Evolutionary conservation across 306 rosid species (phyloP), one percentile per base, ranked within the genome.

Genomic region (Cucumis hystrix): DNA sequence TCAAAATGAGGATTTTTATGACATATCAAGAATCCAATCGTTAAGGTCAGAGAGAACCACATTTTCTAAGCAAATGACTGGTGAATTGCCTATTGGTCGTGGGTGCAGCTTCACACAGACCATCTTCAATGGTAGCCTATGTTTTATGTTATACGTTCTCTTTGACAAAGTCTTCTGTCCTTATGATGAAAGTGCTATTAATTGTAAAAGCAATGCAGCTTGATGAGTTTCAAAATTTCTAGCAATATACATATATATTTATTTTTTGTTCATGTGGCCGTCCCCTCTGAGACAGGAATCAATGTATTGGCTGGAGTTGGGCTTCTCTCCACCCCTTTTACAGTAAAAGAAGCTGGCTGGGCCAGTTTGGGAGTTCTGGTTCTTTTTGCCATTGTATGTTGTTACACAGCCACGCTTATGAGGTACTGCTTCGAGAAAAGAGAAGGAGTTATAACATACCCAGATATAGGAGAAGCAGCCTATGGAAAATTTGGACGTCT

Each of bases 241-340:
- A 33, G 33, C 43, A 33, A 7, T 14, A 33, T 61, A 16, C 3
- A 33, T 61, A 6, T 61, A 13, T 28, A 6, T 61, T 11, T 14
- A 5, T 28, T 28, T 61, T 62, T 58, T 15, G 15, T 59, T 23
- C 51, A 13, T 55, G 33, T 57, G 40, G 7, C 21, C 45, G 11
- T 20, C 21, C 45, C 3, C 64, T 55, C 61, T 60, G 86, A 63
- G 74, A 56, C 90, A 93, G 97, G 88, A 83, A 52, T 93, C 54
- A 91, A 93, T 83, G 91, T 93, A 70, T 78, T 93, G 93, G 96
- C 89, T 63, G 97, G 97, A 60, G 89, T 93, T 35, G 96, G 97
- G 33, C 91, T 91, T 76, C 92, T 93, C 39, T 93, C 96, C 15
- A 78, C 93, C 25, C 97, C 97, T 75, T 86, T 43, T 64, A 88